Evolutionary conservation across 1,139 yeast genomes (phyloP).

Genomic region (Sugiyamaella xylanicola): DNA sequence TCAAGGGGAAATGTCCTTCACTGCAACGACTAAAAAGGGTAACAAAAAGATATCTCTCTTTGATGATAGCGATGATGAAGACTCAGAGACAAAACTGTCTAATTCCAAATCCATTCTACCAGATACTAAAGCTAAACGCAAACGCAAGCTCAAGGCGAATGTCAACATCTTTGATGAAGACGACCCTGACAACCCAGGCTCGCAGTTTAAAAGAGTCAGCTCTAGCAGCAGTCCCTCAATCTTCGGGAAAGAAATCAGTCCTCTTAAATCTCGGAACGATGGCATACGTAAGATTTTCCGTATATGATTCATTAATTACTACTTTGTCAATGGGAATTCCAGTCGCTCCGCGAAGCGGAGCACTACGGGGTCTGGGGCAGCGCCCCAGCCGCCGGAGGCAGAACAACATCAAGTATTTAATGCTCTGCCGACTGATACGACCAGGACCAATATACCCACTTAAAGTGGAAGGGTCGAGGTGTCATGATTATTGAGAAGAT

Average conservation of each 20-base stretch:
- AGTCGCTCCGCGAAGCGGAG: too few relatives aligned
- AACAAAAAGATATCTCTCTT: constrained; percentile 30
- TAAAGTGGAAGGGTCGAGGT: too few relatives aligned
- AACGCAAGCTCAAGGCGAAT: constrained; percentile 26
- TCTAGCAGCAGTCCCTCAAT: constrained; percentile 14
- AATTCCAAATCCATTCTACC: constrained; percentile 10
- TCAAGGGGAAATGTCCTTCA: constrained; percentile 20
- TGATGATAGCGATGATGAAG: constrained; percentile 28
- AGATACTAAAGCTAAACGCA: constrained; percentile 17
- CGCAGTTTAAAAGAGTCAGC: constrained; percentile 31
- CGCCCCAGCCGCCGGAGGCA: not conserved
- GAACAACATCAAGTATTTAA: not conserved
- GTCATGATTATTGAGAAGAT: too few relatives aligned
- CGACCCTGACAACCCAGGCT: constrained; percentile 29
- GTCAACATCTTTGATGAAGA: constrained; percentile 28
- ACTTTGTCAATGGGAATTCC: not conserved
- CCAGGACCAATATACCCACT: too few relatives aligned
- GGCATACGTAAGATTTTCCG: constrained; percentile 26
- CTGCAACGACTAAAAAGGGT: constrained; percentile 24
- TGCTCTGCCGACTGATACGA: too few relatives aligned
- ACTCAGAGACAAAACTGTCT: constrained; percentile 2
- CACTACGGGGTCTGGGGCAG: not conserved
- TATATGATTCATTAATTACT: too few relatives aligned
- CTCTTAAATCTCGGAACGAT: constrained; percentile 28
- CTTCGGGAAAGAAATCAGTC: constrained; percentile 29